Base-by-base conservation (phyloP, 2,329 filamentous ascomycete species). In the Ceratocystiopsis brevicomis region DNA sequence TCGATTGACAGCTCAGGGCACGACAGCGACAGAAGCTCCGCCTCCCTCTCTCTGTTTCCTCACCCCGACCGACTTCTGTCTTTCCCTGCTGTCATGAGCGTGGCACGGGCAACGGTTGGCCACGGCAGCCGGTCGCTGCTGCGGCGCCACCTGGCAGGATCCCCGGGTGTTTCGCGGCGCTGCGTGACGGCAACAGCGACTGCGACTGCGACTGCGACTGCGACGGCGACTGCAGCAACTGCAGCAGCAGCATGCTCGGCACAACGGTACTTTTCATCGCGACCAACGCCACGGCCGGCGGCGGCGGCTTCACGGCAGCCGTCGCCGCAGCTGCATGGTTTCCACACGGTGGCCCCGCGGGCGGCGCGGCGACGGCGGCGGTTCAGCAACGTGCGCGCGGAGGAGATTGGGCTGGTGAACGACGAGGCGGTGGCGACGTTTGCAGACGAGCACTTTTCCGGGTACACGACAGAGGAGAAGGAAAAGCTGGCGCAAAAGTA, bases 381-480 rank as follows among this genome's bases (percentile, higher is more conserved):
- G 37, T 73, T 73, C 55, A 66, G 61, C 52, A 75, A 63, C 55
- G 58, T 74, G 51, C 64, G 59, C 46, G 69, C 68, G 18, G 59
- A 63, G 43, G 59, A 71, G 51, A 60, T 74, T 58, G 70, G 70
- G 1, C 57, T 74, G 37, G 53, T 63, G 38, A 59, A 61, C 43
- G 61, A 64, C 33, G 55, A 63, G 34, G 59, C 61, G 44, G 52
- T 73, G 48, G 55, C 62, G 18, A 52, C 63, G 50, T 71, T 63
- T 52, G 58, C 61, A 44, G 54, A 63, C 48, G 54, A 69, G 37
- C 57, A 61, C 38, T 77, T 76, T 54, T 68, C 75, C 49, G 65
- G 71, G 14, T 90, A 86, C 63, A 76, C 74, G 14, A 61, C 68
- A 37, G 68, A 76, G 49, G 78, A 90, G 56, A 71, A 74, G 54